Base-by-base conservation (phyloP, 202 grass and related monocot genomes). In the Dendrocalamus latiflorus region DNA sequence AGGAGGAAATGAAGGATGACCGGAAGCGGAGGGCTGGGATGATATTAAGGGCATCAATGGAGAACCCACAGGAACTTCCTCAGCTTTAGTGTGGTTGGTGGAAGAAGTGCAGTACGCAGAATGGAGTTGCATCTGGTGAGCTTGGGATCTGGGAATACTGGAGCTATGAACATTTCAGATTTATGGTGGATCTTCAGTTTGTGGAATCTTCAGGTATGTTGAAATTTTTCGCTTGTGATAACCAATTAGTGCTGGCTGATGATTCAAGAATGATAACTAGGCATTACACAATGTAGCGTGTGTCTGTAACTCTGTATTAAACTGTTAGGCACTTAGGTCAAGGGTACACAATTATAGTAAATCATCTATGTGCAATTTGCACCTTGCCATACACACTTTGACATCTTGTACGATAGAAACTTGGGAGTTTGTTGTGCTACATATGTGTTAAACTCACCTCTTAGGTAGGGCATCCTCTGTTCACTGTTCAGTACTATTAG, bases 11-110 rank as follows among this genome's bases (percentile, higher is more conserved):
- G 58, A 97, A 87, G 75, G 91, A 93, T 88, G 87, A 91, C 26
- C 78, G 78, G 78, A 97, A 97, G 84, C 87, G 81, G 65, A 91
- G 89, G 67, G 91, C 94, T 8, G 91, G 90, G 36, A 84, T 97
- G 84, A 93, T 93, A 89, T 75, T 97, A 8, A 93, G 92, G 70
- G 91, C 82, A 82, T 91, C 94, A 48, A 93, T 97, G 72, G 94
- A 93, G 67, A 91, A 92, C 72, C 81, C 87, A 14, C 90, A 89
- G n/a, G 90, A 92, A 69, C 87, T 92, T 49, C n/a, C 84, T 36
- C 90, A 92, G 68, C 81, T 89, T 70, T 89, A 28, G 78, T 69
- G 22, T 73, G 41, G 21, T 78, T 26, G 43, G 28, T 8, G 69
- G 78, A 71, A 68, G 55, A 70, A 84, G 10, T 68, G 49, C 11